Evolutionary conservation across 345 rosid species (phyloP).

Genomic region (Eucalyptus regnans): DNA sequence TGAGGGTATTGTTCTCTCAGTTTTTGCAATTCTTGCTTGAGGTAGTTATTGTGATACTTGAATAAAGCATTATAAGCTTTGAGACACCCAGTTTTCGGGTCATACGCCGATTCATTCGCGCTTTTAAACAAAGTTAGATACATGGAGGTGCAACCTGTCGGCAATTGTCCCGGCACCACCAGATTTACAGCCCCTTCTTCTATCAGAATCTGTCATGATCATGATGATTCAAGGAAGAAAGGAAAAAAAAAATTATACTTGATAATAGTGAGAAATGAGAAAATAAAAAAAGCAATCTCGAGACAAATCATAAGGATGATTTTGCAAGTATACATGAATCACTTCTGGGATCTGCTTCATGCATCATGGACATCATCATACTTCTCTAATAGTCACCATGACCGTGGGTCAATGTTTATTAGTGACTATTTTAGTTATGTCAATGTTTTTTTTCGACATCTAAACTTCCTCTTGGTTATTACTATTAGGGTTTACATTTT

Average conservation of each 20-base stretch:
- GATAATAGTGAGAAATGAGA: not conserved
- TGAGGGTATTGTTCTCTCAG: slow-evolving; percentile 33
- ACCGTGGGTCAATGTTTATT: not conserved
- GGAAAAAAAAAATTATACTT: not conserved
- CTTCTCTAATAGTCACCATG: not conserved
- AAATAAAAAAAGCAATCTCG: not conserved
- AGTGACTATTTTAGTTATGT: not conserved
- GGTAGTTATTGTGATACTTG: slow-evolving; percentile 31
- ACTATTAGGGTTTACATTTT: not conserved
- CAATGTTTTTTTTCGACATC: not conserved
- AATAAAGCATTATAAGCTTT: slow-evolving; percentile 28
- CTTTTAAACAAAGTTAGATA: slow-evolving; percentile 32
- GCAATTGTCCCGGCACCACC: slow-evolving; percentile 56
- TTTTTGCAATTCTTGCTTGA: slow-evolving; percentile 16
- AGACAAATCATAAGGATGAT: not conserved
- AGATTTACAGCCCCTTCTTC: slow-evolving; percentile 59
- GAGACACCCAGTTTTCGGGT: slow-evolving; percentile 34
- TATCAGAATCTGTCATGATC: slow-evolving; percentile 23
- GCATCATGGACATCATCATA: not conserved
- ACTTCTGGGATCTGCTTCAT: not conserved
- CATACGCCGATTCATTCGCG: slow-evolving; percentile 17
- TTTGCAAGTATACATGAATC: not conserved
- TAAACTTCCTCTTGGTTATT: not conserved
- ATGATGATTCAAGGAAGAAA: no score
- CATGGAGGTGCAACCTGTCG: slow-evolving; percentile 44